These are phyloP conservation scores for Penicillium nucicola DNA, from an alignment of 495 filamentous ascomycete species.

Conservation along the genomic window DNA sequence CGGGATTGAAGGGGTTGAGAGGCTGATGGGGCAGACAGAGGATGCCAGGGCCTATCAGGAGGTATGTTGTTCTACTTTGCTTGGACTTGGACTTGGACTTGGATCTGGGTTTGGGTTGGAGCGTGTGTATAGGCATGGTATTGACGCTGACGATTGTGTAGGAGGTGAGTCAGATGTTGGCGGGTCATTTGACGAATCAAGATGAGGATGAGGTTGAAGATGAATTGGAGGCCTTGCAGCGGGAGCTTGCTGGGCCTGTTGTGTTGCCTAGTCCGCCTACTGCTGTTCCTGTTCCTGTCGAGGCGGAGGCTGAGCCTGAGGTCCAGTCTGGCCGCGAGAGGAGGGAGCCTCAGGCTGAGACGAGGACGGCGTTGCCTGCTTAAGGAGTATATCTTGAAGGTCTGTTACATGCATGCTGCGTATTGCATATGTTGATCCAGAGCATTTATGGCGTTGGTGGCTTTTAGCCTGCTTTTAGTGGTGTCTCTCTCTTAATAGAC, in stretches of 20 bases:
- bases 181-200: slow-evolving; percentile 77
- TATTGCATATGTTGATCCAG: slow-evolving; percentile 12
- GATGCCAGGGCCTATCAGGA: slow-evolving; percentile 86
- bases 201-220: slow-evolving; percentile 98
- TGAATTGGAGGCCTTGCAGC: slow-evolving; percentile 77
- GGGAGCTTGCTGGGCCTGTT: slow-evolving; percentile 53
- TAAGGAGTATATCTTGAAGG: slow-evolving; percentile 1
- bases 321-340: slow-evolving; percentile 32
- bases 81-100: neutral
- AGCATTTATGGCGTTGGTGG: slow-evolving; percentile 17
- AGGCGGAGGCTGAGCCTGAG: slow-evolving; percentile 3
- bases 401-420: neutral
- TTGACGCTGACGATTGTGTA: slow-evolving; percentile 27
- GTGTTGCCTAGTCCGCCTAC: slow-evolving; percentile 60
- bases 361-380: slow-evolving; percentile 30
- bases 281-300: slow-evolving; percentile 22
- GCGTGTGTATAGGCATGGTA: too few species aligned
- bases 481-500: neutral
- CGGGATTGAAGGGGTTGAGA: slow-evolving; percentile 86
- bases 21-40: slow-evolving; percentile 85
- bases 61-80: slow-evolving; percentile 41
- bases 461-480: neutral
- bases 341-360: slow-evolving; percentile 36
- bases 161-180: slow-evolving; percentile 90
- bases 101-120: too few species aligned